Percentiles rank a stretch among this genome's conserved stretches.
Evolutionary conservation across 2,329 filamentous ascomycete genomes (phyloP).

Genomic region (Diaporthe sp.): DNA sequence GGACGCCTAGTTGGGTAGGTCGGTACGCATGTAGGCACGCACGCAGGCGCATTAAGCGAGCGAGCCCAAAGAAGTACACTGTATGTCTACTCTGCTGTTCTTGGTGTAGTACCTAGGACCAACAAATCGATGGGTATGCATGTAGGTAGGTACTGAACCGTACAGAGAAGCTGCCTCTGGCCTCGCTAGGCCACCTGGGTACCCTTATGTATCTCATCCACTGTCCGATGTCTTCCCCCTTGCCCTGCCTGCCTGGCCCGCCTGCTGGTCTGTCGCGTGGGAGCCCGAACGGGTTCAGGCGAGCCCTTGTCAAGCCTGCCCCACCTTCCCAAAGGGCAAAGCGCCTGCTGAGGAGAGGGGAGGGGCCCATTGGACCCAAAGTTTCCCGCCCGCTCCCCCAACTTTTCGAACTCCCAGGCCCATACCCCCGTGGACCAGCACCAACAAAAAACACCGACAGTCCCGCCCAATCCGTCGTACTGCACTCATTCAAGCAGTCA

Average conservation of each 20-base stretch:
- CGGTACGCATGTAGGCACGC: constrained; percentile 3
- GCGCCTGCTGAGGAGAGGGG: constrained; percentile 6
- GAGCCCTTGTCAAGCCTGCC: constrained; percentile 5
- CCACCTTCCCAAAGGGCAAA: constrained; percentile 31
- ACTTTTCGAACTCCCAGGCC: constrained; percentile 15
- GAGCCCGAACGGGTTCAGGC: constrained; percentile 22
- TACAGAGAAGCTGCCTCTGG: background rate
- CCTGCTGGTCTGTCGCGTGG: constrained; percentile 6
- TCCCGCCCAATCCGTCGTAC: constrained; percentile 11
- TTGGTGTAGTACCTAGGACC: background rate
- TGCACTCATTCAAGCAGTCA: background rate
- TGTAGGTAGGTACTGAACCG: no score
- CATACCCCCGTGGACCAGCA: constrained; percentile 13
- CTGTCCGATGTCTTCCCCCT: background rate
- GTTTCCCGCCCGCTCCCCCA: constrained; percentile 29
- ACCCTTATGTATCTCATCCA: background rate
- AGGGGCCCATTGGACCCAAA: constrained; percentile 16
- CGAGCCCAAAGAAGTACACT: constrained; percentile 19
- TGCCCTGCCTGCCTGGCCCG: background rate
- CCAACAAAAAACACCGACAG: constrained; percentile 20
- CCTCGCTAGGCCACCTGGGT: background rate
- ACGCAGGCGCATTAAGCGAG: constrained; percentile 23
- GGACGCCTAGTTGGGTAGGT: constrained; percentile 17
- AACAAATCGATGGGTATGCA: no score
- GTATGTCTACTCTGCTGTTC: background rate